Percentiles rank a stretch among this genome's conserved stretches.
phyloP scores from a whole-genome alignment of 345 rosid species.

The Geranium brycei region DNA sequence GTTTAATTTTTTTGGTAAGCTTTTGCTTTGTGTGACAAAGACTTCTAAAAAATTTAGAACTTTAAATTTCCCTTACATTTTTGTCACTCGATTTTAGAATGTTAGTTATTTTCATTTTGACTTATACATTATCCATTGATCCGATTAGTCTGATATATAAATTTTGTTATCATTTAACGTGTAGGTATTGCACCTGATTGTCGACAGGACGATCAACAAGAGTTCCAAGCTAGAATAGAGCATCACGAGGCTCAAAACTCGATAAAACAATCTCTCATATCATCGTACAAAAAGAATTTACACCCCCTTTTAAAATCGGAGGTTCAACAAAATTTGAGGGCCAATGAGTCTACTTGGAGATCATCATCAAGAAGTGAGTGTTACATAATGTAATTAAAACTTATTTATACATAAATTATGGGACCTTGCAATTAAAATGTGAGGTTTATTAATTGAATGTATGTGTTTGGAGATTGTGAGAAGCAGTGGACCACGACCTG shows the following conservation, averaged over 20 bases:
- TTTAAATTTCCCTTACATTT: background rate
- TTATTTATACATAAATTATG: background rate
- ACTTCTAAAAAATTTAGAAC: background rate
- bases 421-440: no score
- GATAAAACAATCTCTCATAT: slow-evolving; percentile 43
- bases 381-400: background rate
- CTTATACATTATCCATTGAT: no score
- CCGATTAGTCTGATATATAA: no score
- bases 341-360: slow-evolving; percentile 18
- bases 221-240: slow-evolving; percentile 33
- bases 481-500: slow-evolving; percentile 67
- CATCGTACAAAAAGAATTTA: slow-evolving; percentile 42
- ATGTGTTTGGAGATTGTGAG: slow-evolving; percentile 23
- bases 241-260: slow-evolving; percentile 52
- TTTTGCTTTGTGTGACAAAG: background rate
- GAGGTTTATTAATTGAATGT: background rate
- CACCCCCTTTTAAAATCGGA: slow-evolving; percentile 51
- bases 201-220: slow-evolving; percentile 43
- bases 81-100: no score
- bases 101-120: no score
- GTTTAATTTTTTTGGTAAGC: background rate
- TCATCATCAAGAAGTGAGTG: slow-evolving; percentile 25
- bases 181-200: slow-evolving; percentile 56
- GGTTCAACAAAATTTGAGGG: slow-evolving; percentile 21
- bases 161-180: background rate